phyloP scores from a whole-genome alignment of 2,329 filamentous ascomycete species.

The Aspergillus pseudonomiae region DNA sequence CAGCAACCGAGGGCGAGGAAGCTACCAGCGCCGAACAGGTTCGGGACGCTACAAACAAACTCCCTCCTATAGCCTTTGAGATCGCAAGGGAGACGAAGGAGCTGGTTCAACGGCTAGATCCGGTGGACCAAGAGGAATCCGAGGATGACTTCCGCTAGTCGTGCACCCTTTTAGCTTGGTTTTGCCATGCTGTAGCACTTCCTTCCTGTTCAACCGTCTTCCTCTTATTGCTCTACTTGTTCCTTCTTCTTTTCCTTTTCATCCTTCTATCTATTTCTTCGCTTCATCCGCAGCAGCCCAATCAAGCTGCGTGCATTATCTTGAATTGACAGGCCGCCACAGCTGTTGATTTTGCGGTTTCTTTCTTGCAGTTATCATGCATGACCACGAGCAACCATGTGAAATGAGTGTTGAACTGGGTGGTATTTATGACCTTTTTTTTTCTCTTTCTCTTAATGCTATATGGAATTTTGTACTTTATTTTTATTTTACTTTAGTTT shows the following conservation, averaged over 20 bases:
- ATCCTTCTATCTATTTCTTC: constrained; percentile 12
- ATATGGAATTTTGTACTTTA: constrained; percentile 13
- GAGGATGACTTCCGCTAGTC: constrained; percentile 45
- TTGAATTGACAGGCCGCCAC: constrained; percentile 11
- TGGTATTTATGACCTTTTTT: constrained; percentile 22
- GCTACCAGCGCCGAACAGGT: constrained; percentile 57
- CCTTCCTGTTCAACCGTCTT: constrained; percentile 7
- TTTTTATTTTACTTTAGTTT: constrained; percentile 6
- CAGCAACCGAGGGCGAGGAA: constrained; percentile 63
- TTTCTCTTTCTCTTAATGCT: constrained; percentile 9
- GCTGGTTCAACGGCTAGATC: constrained; percentile 57
- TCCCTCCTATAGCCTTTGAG: constrained; percentile 85
- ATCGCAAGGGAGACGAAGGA: constrained; percentile 82
- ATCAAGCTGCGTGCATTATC: constrained; percentile 10
- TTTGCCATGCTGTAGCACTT: not conserved
- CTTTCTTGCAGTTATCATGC: constrained; percentile 25
- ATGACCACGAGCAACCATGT: constrained; percentile 31
- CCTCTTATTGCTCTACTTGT: too few relatives aligned
- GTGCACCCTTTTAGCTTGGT: not conserved
- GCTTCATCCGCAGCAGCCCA: not conserved
- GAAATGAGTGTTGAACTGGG: constrained; percentile 28
- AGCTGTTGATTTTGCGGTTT: constrained; percentile 16
- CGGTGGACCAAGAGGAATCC: constrained; percentile 37
- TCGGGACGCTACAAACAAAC: constrained; percentile 65
- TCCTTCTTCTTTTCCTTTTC: not conserved